These are phyloP conservation scores for Phyllachora maydis DNA, from an alignment of 2,329 filamentous ascomycete genomes.

Conservation along the genomic window DNA sequence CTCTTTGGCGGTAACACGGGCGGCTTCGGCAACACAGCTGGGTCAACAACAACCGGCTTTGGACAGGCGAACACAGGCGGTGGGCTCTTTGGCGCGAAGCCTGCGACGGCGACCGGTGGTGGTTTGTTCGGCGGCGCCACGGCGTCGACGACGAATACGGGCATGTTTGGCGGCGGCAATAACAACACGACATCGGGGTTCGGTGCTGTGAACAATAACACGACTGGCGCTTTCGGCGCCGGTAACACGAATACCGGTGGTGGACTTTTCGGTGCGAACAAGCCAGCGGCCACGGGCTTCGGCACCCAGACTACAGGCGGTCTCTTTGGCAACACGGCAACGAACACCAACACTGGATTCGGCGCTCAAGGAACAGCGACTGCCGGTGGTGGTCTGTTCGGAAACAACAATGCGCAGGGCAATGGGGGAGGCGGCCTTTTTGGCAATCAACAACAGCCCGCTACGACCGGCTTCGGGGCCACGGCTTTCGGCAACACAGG, in stretches of 20 bases:
- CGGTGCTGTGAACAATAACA: slow-evolving; percentile 8
- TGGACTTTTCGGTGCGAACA: slow-evolving; percentile 19
- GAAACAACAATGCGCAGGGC: background rate
- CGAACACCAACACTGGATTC: slow-evolving; percentile 19
- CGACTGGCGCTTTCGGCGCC: slow-evolving; percentile 16
- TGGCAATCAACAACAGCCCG: slow-evolving; percentile 12
- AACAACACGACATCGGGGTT: slow-evolving; percentile 6
- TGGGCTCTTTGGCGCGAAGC: background rate
- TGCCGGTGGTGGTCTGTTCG: background rate
- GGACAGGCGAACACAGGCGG: slow-evolving; percentile 10
- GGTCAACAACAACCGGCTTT: slow-evolving; percentile 16
- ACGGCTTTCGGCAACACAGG: slow-evolving; percentile 8
- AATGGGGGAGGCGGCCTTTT: slow-evolving; percentile 11
- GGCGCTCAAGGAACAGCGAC: slow-evolving; percentile 12
- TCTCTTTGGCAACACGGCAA: slow-evolving; percentile 11
- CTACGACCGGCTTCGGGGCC: slow-evolving; percentile 20
- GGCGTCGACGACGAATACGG: slow-evolving; percentile 9
- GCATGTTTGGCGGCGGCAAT: background rate
- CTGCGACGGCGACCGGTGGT: slow-evolving; percentile 9
- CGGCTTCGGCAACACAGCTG: slow-evolving; percentile 11
- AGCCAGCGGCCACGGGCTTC: slow-evolving; percentile 3
- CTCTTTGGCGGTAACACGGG: slow-evolving; percentile 19
- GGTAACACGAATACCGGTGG: slow-evolving; percentile 10
- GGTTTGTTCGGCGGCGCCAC: slow-evolving; percentile 17
- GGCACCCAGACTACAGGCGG: slow-evolving; percentile 5